phyloP scores from a whole-genome alignment of 164 flowering plant genomes.

The Vitis rupestris region DNA sequence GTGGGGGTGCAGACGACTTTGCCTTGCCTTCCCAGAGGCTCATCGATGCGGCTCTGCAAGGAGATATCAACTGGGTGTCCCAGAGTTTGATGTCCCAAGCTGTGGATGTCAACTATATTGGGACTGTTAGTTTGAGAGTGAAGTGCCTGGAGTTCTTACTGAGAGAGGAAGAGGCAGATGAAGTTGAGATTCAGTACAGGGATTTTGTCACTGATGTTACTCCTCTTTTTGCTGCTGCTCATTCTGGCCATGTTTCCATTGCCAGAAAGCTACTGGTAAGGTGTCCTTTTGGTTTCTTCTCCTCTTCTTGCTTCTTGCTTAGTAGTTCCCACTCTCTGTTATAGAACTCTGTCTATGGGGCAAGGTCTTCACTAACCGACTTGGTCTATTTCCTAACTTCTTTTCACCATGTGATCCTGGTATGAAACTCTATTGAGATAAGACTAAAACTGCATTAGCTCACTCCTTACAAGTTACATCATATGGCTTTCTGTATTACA shows the following conservation, averaged over 20 bases:
- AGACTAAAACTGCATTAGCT: no score
- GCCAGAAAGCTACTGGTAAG: constrained; percentile 25
- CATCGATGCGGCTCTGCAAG: constrained; percentile 21
- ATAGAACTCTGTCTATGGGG: no score
- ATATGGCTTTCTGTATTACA: no score
- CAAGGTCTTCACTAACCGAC: no score
- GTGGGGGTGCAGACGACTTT: constrained; percentile 7
- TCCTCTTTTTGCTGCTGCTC: constrained; percentile 27
- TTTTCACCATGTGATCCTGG: no score
- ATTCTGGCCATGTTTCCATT: constrained; percentile 15
- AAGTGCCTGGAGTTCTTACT: constrained; percentile 14
- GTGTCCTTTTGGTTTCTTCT: not conserved
- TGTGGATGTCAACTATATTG: constrained; percentile 23
- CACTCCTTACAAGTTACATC: no score
- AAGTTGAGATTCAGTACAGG: constrained; percentile 17
- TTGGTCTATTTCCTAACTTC: no score
- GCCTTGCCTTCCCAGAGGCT: constrained; percentile 19
- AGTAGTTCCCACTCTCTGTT: no score
- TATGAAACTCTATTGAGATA: no score
- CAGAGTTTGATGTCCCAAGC: constrained; percentile 11
- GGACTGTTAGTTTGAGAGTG: constrained; percentile 23
- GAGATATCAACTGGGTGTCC: constrained; percentile 13
- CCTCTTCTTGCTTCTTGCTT: not conserved
- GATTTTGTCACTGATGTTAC: constrained; percentile 30
- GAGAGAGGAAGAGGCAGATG: constrained; percentile 20